Evolutionary conservation across 805 yeast species (phyloP), one percentile per base, ranked within the genome.

Genomic region (Wickerhamiella azyma): DNA sequence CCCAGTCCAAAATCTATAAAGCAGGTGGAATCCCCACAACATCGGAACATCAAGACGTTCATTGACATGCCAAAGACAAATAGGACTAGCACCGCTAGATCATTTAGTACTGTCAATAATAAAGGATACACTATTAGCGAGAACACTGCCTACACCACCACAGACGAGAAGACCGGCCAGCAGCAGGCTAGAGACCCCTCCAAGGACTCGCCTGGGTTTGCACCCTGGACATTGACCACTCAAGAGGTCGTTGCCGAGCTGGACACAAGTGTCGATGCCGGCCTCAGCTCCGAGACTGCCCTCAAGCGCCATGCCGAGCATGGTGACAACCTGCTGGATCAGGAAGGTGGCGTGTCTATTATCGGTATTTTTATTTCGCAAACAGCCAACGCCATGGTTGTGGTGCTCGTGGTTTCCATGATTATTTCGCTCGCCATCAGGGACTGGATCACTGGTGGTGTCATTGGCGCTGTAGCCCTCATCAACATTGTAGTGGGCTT

Each of bases 371-470:
- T 81, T 24, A 64, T 79, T 36, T 80, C 79, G 52, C 92, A 81
- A 54, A 66, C 77, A 2, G 77, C 77, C 60, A 81, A 81, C 57
- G 89, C 92, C 40, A 81, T 81, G 92, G 77, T 81, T 42, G 62
- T 81, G 52, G 89, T 81, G 8, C 67, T 81, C 52, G 62, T 81
- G 45, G 78, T 79, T 32, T 75, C 85, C 14, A 74, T 78, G 81
- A 60, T 76, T 17, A 79, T 81, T 43, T 78, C 88, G 4, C 69
- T 81, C 41, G 86, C 81, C 17, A 79, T 82, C 52, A 68, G 69
- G 48, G 89, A 82, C 59, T 81, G 84, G 81, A 82, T 81, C 52
- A 77, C 85, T 8, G 92, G 86, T 41, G 92, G 89, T 46, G 89
- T 82, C 29, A 79, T 81, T 58, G 77, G 75, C 1, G 79, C 74